Base-by-base conservation (phyloP, 148 eudicot species). In the Dianthus caryophyllus region DNA sequence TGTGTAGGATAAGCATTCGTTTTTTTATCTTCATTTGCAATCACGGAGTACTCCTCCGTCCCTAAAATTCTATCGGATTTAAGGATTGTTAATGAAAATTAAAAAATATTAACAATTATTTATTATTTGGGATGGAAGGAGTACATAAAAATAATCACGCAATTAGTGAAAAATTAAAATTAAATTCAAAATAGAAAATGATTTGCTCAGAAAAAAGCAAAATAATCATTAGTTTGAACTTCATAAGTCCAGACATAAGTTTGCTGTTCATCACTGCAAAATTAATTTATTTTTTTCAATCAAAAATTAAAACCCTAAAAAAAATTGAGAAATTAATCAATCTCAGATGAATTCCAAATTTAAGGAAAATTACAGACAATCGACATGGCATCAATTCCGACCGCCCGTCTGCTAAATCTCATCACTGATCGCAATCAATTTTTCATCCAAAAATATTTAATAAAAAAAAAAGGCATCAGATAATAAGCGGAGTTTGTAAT, bases 191-290 rank as follows among this genome's bases (percentile, higher is more conserved):
- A 4, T 44, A 9, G 14, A 8, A 15, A 58, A 2, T 25, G 18
- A 6, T 36, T 66, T 69, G 66, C 74, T 75, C 78, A 70, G 73
- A 21, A 41, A 9, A 0, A 15, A 61, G 73, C 68, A 30, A 69
- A 8, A 0, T 20, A 69, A 75, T 75, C 77, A 75, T 25, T 30
- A 63, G 44, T 0, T 30, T 7, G 63, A 49, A 55, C 72, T 55
- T 74, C 73, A 75, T 46, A 62, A n/a, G 77, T 75, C 77, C 77
- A 75, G 77, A 75, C 77, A 75, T 75, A 73, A 55, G 52, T 61
- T 41, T 52, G 76, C 73, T 46, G 41, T 8, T 75, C 77, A 64
- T 75, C 77, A 75, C 62, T 4, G 77, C 73, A 68, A 25, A 31
- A 48, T 3, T 33, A 33, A 7, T 33, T 33, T 2, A 29, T 14